Conservation (phyloP, 2,329 filamentous ascomycete genomes). For the Thielaviopsis musarum region DNA sequence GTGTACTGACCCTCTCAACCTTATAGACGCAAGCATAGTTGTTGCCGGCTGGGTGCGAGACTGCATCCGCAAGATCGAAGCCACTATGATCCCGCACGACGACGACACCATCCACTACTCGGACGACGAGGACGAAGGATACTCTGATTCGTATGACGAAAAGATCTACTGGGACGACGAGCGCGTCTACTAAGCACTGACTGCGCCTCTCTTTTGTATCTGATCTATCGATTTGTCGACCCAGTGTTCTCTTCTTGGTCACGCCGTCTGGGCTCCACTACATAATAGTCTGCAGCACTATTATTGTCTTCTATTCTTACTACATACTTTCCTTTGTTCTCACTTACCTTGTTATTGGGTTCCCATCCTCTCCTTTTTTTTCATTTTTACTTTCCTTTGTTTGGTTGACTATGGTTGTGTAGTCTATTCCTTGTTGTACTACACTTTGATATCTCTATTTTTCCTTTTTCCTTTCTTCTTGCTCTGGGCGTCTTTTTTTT, state of each 20-base stretch:
- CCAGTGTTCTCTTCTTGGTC: neutral
- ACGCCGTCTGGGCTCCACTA: neutral
- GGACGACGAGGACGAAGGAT: constrained; percentile 8
- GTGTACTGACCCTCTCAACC: neutral
- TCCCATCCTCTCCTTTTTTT: neutral
- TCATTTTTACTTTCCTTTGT: neutral
- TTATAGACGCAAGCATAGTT: constrained; percentile 9
- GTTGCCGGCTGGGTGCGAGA: constrained; percentile 11
- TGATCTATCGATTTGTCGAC: neutral
- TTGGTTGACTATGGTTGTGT: neutral
- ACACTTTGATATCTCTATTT: neutral
- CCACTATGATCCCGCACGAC: constrained; percentile 9
- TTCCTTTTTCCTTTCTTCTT: neutral
- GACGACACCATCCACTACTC: neutral
- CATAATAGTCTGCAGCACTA: neutral
- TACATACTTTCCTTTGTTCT: no score
- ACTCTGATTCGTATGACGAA: constrained; percentile 9
- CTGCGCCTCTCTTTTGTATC: neutral
- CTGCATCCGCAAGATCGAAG: constrained; percentile 12
- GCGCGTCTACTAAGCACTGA: constrained; percentile 9
- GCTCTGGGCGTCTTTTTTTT: neutral
- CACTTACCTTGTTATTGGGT: no score
- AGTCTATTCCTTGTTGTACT: neutral
- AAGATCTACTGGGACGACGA: constrained; percentile 12
- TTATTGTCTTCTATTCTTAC: neutral